A percentile compares a stretch with the other conserved stretches of the same genome.
phyloP scores from a whole-genome alignment of 306 rosid species.

The Mimosa pudica region DNA sequence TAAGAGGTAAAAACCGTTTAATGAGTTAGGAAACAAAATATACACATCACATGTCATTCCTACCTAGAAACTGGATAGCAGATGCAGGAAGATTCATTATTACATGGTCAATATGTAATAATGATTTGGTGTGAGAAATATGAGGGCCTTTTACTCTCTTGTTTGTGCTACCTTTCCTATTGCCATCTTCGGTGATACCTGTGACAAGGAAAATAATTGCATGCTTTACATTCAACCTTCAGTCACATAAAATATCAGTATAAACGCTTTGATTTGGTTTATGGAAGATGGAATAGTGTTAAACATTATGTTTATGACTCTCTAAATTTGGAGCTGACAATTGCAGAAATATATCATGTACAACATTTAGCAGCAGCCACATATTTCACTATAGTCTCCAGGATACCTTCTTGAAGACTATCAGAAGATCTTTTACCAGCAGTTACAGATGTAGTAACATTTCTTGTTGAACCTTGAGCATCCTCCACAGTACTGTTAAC shows the following conservation, averaged over 20 bases:
- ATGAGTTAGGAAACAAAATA: constrained; percentile 27
- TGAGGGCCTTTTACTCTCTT: constrained; percentile 67
- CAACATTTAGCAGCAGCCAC: constrained; percentile 28
- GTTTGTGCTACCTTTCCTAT: constrained; percentile 54
- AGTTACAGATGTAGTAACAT: constrained; percentile 48
- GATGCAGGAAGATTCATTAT: constrained; percentile 96
- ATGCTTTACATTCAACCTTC: constrained; percentile 22
- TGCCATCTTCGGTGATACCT: constrained; percentile 41
- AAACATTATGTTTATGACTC: constrained; percentile 22
- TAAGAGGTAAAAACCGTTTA: background rate
- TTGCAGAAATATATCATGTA: constrained; percentile 21
- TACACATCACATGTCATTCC: constrained; percentile 24
- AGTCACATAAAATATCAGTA: constrained; percentile 16
- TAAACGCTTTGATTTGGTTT: constrained; percentile 5
- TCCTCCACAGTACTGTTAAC: constrained; percentile 34
- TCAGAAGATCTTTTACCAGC: constrained; percentile 73
- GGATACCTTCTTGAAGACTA: constrained; percentile 63
- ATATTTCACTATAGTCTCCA: constrained; percentile 22
- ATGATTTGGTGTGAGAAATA: constrained; percentile 49
- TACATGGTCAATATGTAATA: constrained; percentile 90
- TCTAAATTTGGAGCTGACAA: constrained; percentile 2
- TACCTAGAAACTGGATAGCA: constrained; percentile 90
- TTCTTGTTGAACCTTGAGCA: constrained; percentile 40
- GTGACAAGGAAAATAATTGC: constrained; percentile 36
- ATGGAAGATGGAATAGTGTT: constrained; percentile 15